Conservation (phyloP, 2,329 filamentous ascomycete species). For the Sclerotinia spermophila region DNA sequence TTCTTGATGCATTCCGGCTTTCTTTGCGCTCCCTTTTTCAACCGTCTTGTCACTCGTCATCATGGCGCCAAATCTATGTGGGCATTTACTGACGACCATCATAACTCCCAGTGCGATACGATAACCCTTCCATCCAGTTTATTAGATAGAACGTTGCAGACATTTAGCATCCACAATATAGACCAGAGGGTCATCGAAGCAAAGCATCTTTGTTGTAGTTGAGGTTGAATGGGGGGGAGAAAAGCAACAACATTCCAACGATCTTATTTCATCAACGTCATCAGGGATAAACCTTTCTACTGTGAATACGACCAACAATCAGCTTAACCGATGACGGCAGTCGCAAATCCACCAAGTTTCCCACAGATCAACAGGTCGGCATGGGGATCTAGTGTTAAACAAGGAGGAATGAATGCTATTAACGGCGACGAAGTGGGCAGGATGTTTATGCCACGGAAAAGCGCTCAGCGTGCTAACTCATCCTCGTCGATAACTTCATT, state of each 20-base stretch:
- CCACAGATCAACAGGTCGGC: conserved; percentile 59
- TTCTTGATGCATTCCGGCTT: conserved; percentile 7
- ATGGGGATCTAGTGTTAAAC: conserved; percentile 60
- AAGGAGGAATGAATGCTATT: conserved; percentile 65
- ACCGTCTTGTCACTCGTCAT: conserved; percentile 1
- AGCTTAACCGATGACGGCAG: conserved; percentile 56
- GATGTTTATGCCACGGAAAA: conserved; percentile 88
- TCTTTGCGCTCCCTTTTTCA: conserved; percentile 15
- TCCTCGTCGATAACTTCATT: conserved; percentile 78
- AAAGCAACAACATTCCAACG: conserved; percentile 22
- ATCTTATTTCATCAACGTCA: conserved; percentile 19
- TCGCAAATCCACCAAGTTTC: conserved; percentile 62
- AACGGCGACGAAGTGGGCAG: conserved; percentile 79
- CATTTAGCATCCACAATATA: neutral
- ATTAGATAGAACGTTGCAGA: conserved; percentile 1
- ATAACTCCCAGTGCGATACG: conserved; percentile 23
- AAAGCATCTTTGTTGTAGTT: conserved; percentile 25
- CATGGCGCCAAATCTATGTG: conserved; percentile 25
- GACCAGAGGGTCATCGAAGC: conserved; percentile 18
- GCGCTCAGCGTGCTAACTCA: conserved; percentile 81
- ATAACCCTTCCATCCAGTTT: neutral
- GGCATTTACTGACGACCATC: conserved; percentile 27
- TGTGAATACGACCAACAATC: conserved; percentile 5
- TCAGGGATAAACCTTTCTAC: conserved; percentile 16
- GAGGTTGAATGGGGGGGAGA: conserved; percentile 20